Base-by-base conservation (phyloP, 176 grass and related monocot species). In the Oryza coarctata region DNA sequence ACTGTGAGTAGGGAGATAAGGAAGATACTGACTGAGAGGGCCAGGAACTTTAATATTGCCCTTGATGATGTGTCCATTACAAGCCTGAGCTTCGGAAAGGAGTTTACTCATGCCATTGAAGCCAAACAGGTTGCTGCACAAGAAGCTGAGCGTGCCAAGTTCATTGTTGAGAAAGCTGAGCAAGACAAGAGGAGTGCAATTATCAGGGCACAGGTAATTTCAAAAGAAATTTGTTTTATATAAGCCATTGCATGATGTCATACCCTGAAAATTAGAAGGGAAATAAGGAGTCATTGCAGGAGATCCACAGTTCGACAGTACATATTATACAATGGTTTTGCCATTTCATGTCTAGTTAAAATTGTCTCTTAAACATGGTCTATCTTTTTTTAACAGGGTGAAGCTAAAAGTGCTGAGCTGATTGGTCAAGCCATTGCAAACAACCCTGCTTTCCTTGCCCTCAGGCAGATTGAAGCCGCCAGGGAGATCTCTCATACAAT, bases 121-220 rank as follows among this genome's bases (percentile, higher is more conserved):
- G 83, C 94, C 44, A 97, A 97, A 65, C 91, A 97, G 38, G 94
- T 97, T 69, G 91, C 91, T 73, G 94, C 94, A 22, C 94, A 97
- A 80, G 91, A 97, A 25, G 94, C 87, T 33, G 91, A 94, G 85
- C 85, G 87, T 69, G 94, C 94, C 3, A 97, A 97, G 63, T 97
- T 97, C 52, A 88, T 97, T 80, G 94, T 97, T 69, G 91, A 97
- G 63, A 97, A 97, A 81, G 94, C 94, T 62, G 91, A 97, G 73
- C 94, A 94, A 82, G 94, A 97, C 61, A 94, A 97, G 82, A 85
- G 33, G 86, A 94, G 91, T 87, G 94, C 89, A 60, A 61, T 97
- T 73, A 94, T 97, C 45, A 88, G 94, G 70, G 87, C 91, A 40
- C 94, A 97, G 91, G 94, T 97, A 55, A 58, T n/a, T 58, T 4